Evolutionary conservation across 768 basidiomycete species (phyloP), one percentile per base, ranked within the genome.

Genomic region (Leccinum longicurvipes): DNA sequence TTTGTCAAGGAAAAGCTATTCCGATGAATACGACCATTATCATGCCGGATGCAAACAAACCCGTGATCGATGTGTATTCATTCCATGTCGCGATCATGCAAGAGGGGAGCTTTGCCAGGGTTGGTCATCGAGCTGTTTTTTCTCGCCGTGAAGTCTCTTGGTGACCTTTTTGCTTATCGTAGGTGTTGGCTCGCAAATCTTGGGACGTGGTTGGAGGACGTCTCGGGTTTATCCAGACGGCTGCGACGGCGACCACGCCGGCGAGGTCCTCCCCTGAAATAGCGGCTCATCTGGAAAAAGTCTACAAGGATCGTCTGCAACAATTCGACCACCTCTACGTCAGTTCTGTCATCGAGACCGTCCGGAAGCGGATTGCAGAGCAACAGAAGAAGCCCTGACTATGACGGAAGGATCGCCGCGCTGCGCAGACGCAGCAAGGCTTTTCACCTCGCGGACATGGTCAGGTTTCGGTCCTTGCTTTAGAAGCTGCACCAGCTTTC

Each of bases 281-380:
- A 47, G 68, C 68, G 15, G 36, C 12, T 36, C 69, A 69, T 29
- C 50, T 71, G 19, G 64, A 70, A 46, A 69, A 64, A 34, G 59
- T 32, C 2, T 69, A 69, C 59, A 62, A 42, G 51, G 69, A 69
- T 48, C 67, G 64, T 27, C 67, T 69, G 41, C 64, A 71, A 47
- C 69, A 71, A 60, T 69, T 71, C 52, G 68, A 71, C 51, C 67
- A 69, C 49, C 64, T 69, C 59, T 69, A 71, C 55, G 69, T 69
- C 59, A 64, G 67, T 49, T 69, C 68, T 23, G 69, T 69, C 45
- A 47, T 69, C 42, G 69, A 71, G 44, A 71, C 60, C 12, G 57
- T 71, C 57, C 67, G 68, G 54, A 69, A 67, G 60, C 62, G 68
- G 62, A 70, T 66, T 59, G 67, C 59, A 57, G 69, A 71, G 49